Base-by-base conservation (phyloP, 148 eudicot genomes). In the Bassia scoparia region DNA sequence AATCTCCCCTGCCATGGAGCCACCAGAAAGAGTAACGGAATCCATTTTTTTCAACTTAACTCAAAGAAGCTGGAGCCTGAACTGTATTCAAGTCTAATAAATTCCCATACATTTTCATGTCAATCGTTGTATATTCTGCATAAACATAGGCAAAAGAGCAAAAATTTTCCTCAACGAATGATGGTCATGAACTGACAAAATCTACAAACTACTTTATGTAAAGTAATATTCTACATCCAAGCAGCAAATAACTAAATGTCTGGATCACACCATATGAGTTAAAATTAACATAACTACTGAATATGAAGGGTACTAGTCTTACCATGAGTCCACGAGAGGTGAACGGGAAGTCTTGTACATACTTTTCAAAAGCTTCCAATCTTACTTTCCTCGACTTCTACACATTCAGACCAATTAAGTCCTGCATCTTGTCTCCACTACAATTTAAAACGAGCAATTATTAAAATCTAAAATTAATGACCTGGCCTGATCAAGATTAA, bases 351-450 rank as follows among this genome's bases (percentile, higher is more conserved):
- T 86, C 90, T 81, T 91, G 89, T 55, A 91, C 85, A 74, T 89
- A 91, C 81, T 91, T 89, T 76, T 91, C 95, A 64, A 91, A 91
- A 43, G 90, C 97, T 70, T 91, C 88, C 79, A 89, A 70, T 78
- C 83, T 86, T 80, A 88, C 90, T 87, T 89, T 91, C 77, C 97
- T 84, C 87, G 38, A 89, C 92, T 85, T 84, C 97, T 73, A 91
- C 78, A 59, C 80, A 78, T 56, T 81, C 83, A 65, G 84, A 77
- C 94, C 97, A 91, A 79, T 72, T 81, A 83, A 52, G 76, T 84
- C 87, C 75, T 77, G 90, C 87, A 89, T 83, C 88, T 86, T 89
- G 77, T 91, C 94, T 79, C 97, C 97, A 55, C 97, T 91, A 84
- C 88, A 89, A 43, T 77, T 60, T 48, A 50, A 84, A 82, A 74